These are phyloP conservation scores for Xylariaceae sp. DNA, from an alignment of 2,329 filamentous ascomycete species.

Conservation along the genomic window DNA sequence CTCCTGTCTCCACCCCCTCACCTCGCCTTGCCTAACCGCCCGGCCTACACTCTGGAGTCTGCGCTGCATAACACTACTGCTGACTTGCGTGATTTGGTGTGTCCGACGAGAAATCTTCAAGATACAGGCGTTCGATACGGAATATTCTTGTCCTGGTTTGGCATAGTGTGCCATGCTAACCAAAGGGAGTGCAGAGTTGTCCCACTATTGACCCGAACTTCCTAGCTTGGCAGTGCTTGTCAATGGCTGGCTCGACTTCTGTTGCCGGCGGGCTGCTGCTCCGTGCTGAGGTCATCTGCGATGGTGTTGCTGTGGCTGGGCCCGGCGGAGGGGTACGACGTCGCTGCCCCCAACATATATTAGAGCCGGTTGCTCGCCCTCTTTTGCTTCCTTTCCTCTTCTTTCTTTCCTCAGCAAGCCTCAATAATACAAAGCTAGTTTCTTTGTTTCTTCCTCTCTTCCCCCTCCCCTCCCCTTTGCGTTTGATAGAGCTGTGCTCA, in stretches of 20 bases:
- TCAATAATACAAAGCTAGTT: conserved; percentile 49
- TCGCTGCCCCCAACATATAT: conserved; percentile 38
- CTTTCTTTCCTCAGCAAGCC: conserved; percentile 63
- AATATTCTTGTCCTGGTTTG: conserved; percentile 26
- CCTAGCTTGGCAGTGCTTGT: conserved; percentile 16
- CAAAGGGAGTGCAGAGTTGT: conserved; percentile 24
- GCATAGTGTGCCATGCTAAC: conserved; percentile 18
- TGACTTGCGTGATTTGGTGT: conserved; percentile 15
- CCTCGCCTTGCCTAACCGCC: conserved; percentile 37
- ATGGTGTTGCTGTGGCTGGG: conserved; percentile 21
- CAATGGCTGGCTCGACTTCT: conserved; percentile 17
- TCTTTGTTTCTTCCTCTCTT: conserved; percentile 40
- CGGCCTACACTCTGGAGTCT: conserved; percentile 29
- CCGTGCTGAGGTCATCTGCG: conserved; percentile 15
- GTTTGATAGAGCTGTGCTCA: conserved; percentile 51
- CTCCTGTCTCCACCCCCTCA: neutral
- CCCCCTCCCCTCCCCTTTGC: conserved; percentile 45
- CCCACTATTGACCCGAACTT: conserved; percentile 21
- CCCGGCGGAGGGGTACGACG: conserved; percentile 28
- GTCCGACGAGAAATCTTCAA: neutral
- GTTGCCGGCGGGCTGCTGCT: conserved; percentile 23
- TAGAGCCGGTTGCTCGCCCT: conserved; percentile 35
- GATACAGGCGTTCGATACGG: conserved; percentile 1
- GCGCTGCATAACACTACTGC: conserved; percentile 25
- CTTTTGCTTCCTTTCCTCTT: conserved; percentile 37